Percentiles rank a stretch among this genome's conserved stretches.
These are phyloP conservation scores for Gossypium anomalum DNA, from an alignment of 345 rosid species.

Conservation along the genomic window DNA sequence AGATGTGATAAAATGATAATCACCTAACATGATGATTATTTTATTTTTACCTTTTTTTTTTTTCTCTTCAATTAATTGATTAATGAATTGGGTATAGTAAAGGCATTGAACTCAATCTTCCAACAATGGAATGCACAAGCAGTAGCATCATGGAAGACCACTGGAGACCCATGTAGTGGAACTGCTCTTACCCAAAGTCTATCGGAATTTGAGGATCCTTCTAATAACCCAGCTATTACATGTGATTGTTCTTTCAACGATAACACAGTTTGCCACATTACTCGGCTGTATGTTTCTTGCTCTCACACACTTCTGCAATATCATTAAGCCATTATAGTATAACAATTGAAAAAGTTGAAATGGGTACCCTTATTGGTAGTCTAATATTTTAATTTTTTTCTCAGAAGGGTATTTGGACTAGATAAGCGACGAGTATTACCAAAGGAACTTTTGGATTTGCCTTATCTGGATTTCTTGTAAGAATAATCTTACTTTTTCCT, in stretches of 20 bases:
- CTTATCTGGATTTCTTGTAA: slow-evolving; percentile 15
- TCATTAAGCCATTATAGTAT: too few relatives aligned
- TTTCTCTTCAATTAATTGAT: background rate
- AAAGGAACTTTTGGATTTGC: slow-evolving; percentile 30
- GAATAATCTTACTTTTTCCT: background rate
- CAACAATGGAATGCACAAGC: slow-evolving; percentile 37
- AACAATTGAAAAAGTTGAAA: too few relatives aligned
- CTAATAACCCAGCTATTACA: slow-evolving; percentile 43
- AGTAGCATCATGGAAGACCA: slow-evolving; percentile 35
- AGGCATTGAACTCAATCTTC: slow-evolving; percentile 47
- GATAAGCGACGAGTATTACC: slow-evolving; percentile 24
- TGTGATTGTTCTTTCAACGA: slow-evolving; percentile 44
- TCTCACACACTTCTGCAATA: background rate
- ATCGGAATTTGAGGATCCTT: slow-evolving; percentile 16
- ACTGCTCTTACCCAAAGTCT: slow-evolving; percentile 23
- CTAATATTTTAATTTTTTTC: background rate
- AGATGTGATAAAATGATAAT: too few relatives aligned
- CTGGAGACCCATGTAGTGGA: slow-evolving; percentile 52
- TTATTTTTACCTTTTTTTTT: too few relatives aligned
- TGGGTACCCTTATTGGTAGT: background rate
- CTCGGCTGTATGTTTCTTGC: background rate
- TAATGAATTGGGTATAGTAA: slow-evolving; percentile 16
- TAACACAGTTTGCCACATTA: slow-evolving; percentile 21
- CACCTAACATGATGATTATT: too few relatives aligned
- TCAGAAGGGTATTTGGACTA: slow-evolving; percentile 29